Conservation (phyloP, 2,329 filamentous ascomycete species). For the Colletotrichum zoysiae region DNA sequence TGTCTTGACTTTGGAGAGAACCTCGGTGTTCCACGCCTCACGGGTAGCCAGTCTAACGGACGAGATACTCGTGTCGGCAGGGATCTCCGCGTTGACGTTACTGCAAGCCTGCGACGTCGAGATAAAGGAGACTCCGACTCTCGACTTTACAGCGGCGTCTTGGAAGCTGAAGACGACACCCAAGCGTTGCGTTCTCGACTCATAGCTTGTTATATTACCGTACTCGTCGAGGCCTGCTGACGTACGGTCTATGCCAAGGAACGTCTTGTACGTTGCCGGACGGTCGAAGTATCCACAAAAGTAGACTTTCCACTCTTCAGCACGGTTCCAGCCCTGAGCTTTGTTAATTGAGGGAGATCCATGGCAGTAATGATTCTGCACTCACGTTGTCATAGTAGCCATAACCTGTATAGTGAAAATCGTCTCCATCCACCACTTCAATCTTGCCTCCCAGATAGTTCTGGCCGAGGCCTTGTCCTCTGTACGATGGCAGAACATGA, state of each 20-base stretch:
- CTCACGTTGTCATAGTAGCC: conserved; percentile 73
- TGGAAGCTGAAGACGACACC: conserved; percentile 68
- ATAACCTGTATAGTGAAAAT: conserved; percentile 66
- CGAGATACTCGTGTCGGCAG: conserved; percentile 56
- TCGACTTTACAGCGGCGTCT: conserved; percentile 61
- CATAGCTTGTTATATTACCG: conserved; percentile 49
- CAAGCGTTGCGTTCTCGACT: conserved; percentile 55
- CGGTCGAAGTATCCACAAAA: conserved; percentile 73
- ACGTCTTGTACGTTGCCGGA: conserved; percentile 59
- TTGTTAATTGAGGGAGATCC: conserved; percentile 20
- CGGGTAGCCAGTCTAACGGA: conserved; percentile 61
- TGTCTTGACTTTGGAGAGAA: conserved; percentile 74
- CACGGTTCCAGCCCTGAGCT: conserved; percentile 70
- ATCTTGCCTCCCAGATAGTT: conserved; percentile 72
- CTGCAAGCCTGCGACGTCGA: conserved; percentile 70
- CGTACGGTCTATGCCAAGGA: conserved; percentile 53
- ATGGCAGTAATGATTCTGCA: conserved; percentile 9
- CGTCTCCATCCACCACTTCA: conserved; percentile 59
- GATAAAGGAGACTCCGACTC: conserved; percentile 78
- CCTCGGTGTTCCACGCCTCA: conserved; percentile 69
- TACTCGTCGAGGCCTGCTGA: conserved; percentile 51
- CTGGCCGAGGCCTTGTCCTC: conserved; percentile 72
- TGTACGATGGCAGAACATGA: conserved; percentile 73
- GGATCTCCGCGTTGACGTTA: conserved; percentile 70
- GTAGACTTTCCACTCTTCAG: conserved; percentile 72